These are phyloP conservation scores for Coemansia sp. DNA, from an alignment of 192 early-diverging fungal genomes.

Conservation along the genomic window DNA sequence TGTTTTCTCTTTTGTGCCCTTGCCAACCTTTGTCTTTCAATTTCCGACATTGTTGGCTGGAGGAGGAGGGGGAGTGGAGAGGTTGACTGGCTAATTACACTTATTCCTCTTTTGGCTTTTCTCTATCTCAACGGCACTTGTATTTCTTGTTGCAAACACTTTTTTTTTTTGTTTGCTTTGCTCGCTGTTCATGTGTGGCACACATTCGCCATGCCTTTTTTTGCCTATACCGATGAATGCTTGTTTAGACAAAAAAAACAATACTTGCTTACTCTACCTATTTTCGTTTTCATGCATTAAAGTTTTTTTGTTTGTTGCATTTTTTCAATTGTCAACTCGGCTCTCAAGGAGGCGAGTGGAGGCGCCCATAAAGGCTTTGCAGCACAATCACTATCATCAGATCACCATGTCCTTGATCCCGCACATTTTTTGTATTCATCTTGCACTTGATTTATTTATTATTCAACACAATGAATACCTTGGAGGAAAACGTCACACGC, in stretches of 20 bases:
- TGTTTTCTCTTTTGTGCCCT: neutral
- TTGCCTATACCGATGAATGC: neutral
- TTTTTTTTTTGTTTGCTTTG: neutral
- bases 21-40: neutral
- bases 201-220: too few relatives aligned
- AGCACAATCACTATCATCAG: neutral
- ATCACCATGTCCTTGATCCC: neutral
- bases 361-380: neutral
- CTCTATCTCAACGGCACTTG: neutral
- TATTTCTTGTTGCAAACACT: neutral
- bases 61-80: neutral
- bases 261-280: neutral
- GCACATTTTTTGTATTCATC: neutral
- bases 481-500: neutral
- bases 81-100: neutral
- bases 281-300: neutral
- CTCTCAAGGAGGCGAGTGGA: too few relatives aligned
- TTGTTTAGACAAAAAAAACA: neutral
- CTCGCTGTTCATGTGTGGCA: too few relatives aligned
- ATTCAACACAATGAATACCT: neutral
- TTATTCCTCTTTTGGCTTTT: neutral
- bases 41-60: neutral
- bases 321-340: neutral
- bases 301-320: neutral
- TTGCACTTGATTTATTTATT: neutral